phyloP scores from a whole-genome alignment of 768 basidiomycete species.

The Psilocybe azurescens region DNA sequence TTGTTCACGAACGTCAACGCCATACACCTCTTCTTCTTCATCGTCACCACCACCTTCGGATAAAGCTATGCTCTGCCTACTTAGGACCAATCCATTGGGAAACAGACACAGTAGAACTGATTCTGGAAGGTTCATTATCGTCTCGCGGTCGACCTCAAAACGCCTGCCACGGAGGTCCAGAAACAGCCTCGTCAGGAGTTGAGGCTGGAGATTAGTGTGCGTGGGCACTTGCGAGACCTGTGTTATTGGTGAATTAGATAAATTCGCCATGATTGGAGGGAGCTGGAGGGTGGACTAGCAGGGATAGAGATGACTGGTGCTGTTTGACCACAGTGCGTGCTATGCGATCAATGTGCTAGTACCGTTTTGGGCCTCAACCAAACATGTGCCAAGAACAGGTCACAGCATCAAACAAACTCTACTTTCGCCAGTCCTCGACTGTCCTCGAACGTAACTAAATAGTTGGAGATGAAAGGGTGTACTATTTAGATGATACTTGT shows the following conservation, averaged over 20 bases:
- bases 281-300: conserved; percentile 5
- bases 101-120: conserved; percentile 95
- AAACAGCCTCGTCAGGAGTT: conserved; percentile 85
- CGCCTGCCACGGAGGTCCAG: conserved; percentile 91
- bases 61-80: conserved; percentile 79
- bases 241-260: conserved; percentile 57
- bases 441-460: background rate
- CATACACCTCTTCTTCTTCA: conserved; percentile 93
- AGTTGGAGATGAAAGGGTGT: conserved; percentile 7
- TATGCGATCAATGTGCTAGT: conserved; percentile 12
- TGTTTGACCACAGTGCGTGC: conserved; percentile 18
- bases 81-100: conserved; percentile 95
- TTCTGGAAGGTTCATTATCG: conserved; percentile 98
- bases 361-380: conserved; percentile 26
- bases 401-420: conserved; percentile 1
- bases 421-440: background rate
- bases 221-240: conserved; percentile 69
- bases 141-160: conserved; percentile 96
- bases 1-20: conserved; percentile 82
- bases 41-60: conserved; percentile 75
- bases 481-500: conserved; percentile 14
- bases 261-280: conserved; percentile 39
- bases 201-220: conserved; percentile 79
- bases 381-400: conserved; percentile 26
- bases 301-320: conserved; percentile 14